phyloP scores from a whole-genome alignment of 2,329 filamentous ascomycete genomes.

The Dryadomyces quercivorus region DNA sequence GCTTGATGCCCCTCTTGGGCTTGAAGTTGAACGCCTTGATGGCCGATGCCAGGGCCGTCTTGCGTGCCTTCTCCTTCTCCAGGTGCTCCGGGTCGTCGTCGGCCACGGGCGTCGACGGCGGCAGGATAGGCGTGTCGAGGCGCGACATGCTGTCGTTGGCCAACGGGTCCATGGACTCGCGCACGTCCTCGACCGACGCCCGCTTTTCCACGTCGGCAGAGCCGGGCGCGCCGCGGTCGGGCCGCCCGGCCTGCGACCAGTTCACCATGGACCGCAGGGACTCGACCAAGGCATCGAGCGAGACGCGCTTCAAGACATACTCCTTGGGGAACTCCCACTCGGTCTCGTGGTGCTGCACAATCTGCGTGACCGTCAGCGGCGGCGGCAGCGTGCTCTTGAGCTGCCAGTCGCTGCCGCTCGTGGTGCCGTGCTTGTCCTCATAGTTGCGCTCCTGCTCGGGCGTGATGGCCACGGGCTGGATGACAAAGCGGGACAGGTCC shows the following conservation, averaged over 20 bases:
- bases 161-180: conserved; percentile 68
- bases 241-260: conserved; percentile 60
- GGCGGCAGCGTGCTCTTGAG: conserved; percentile 75
- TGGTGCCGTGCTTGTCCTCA: conserved; percentile 61
- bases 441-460: conserved; percentile 73
- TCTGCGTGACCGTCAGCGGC: conserved; percentile 68
- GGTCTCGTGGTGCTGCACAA: conserved; percentile 44
- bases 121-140: conserved; percentile 38
- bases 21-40: conserved; percentile 96
- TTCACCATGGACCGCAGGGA: conserved; percentile 81
- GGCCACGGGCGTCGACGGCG: conserved; percentile 24
- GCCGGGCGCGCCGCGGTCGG: conserved; percentile 43
- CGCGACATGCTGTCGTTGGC: conserved; percentile 48
- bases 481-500: conserved; percentile 79
- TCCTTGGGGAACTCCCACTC: conserved; percentile 73
- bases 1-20: conserved; percentile 83
- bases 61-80: conserved; percentile 89
- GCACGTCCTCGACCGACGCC: conserved; percentile 39
- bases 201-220: conserved; percentile 36
- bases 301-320: conserved; percentile 81
- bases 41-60: conserved; percentile 82
- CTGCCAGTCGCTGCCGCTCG: conserved; percentile 65
- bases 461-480: conserved; percentile 62
- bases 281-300: conserved; percentile 78
- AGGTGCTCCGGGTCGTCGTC: conserved; percentile 90